A percentile compares a stretch with the other conserved stretches of the same genome.
phyloP scores from a whole-genome alignment of 345 rosid genomes.

The Eucalyptus paniculata region DNA sequence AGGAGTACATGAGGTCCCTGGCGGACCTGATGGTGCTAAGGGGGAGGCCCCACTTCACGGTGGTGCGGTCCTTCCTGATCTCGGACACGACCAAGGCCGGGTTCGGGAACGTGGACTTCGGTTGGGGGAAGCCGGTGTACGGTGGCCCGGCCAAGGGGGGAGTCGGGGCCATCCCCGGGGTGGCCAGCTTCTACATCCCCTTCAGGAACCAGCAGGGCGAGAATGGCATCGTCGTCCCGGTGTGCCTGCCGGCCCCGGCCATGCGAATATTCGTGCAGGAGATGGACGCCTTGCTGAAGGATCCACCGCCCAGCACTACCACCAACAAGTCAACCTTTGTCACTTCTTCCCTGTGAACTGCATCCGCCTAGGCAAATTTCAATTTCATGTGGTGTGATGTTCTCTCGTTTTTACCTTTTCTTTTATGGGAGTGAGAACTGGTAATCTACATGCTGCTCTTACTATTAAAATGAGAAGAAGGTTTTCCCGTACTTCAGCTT shows the following conservation, averaged over 20 bases:
- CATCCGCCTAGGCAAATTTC: neutral
- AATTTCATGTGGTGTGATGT: neutral
- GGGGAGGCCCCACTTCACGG: conserved; percentile 27
- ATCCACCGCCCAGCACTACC: neutral
- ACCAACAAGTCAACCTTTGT: neutral
- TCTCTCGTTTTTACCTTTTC: neutral
- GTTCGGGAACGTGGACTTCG: conserved; percentile 20
- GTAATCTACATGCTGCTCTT: neutral
- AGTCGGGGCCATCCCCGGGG: conserved; percentile 23
- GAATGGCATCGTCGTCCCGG: conserved; percentile 21
- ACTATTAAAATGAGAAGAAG: neutral
- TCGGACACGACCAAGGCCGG: conserved; percentile 29
- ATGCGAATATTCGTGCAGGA: conserved; percentile 35
- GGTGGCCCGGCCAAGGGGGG: conserved; percentile 32
- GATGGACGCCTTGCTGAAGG: conserved; percentile 11
- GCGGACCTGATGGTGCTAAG: conserved; percentile 30
- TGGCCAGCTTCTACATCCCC: conserved; percentile 18
- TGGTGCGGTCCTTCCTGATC: conserved; percentile 9
- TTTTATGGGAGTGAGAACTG: neutral
- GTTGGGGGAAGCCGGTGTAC: conserved; percentile 48
- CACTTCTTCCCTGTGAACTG: conserved; percentile 1
- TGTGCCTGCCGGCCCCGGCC: conserved; percentile 26
- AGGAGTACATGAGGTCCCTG: conserved; percentile 41
- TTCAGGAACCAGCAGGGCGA: conserved; percentile 18
- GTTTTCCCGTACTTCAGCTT: neutral